phyloP scores from a whole-genome alignment of 2,329 filamentous ascomycete genomes.

The Amauroascus niger region DNA sequence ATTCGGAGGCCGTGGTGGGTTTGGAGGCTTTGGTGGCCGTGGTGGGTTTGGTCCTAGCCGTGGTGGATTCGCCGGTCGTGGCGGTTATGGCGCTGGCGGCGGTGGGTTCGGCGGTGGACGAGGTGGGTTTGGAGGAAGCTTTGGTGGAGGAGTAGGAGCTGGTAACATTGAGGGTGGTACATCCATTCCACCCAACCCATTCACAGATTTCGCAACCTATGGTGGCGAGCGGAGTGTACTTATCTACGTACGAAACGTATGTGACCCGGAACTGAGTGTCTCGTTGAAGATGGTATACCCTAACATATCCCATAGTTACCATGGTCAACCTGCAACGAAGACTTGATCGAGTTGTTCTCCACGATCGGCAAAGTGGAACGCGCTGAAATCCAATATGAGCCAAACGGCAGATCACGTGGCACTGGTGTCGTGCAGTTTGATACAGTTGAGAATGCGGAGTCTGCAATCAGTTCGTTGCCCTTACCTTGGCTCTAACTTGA shows the following conservation, averaged over 20 bases:
- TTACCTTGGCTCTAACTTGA: background rate
- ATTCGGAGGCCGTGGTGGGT: constrained; percentile 36
- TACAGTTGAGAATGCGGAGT: constrained; percentile 71
- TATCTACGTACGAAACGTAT: constrained; percentile 95
- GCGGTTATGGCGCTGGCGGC: constrained; percentile 48
- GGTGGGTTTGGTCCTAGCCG: constrained; percentile 50
- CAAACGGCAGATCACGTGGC: constrained; percentile 86
- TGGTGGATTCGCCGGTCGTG: constrained; percentile 46
- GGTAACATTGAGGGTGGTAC: constrained; percentile 28
- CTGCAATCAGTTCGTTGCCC: constrained; percentile 58
- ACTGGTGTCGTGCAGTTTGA: constrained; percentile 96
- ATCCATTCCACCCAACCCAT: constrained; percentile 63
- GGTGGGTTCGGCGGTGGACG: constrained; percentile 44
- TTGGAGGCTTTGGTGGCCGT: constrained; percentile 33
- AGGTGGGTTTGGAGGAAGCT: constrained; percentile 41
- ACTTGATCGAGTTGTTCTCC: constrained; percentile 89
- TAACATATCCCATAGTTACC: constrained; percentile 57
- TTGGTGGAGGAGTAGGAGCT: constrained; percentile 38
- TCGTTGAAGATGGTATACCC: constrained; percentile 18
- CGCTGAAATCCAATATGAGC: constrained; percentile 98
- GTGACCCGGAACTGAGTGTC: constrained; percentile 26
- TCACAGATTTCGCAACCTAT: constrained; percentile 83
- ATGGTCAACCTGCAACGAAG: constrained; percentile 98
- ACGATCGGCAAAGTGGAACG: constrained; percentile 97
- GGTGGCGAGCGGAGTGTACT: constrained; percentile 72